phyloP scores from a whole-genome alignment of 2,329 filamentous ascomycete genomes.

The Tolypocladium guangdongense region DNA sequence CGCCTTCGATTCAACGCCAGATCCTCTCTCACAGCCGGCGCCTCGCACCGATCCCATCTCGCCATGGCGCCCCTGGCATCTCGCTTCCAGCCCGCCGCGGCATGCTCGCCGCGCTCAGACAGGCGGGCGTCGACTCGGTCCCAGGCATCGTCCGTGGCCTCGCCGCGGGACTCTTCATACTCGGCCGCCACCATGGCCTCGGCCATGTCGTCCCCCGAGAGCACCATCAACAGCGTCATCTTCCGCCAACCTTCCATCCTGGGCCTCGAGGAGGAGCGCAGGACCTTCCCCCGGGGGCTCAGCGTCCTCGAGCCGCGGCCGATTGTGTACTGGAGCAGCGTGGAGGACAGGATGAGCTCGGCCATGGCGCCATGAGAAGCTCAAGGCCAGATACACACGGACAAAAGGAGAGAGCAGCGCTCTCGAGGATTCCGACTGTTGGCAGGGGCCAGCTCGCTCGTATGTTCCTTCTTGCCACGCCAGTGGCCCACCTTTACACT shows the following conservation, averaged over 20 bases:
- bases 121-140: slow-evolving; percentile 32
- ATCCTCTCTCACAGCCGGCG: background rate
- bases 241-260: slow-evolving; percentile 45
- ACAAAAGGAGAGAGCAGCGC: background rate
- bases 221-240: slow-evolving; percentile 48
- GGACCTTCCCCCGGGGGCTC: slow-evolving; percentile 40
- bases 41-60: background rate
- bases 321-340: slow-evolving; percentile 51
- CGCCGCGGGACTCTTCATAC: slow-evolving; percentile 16
- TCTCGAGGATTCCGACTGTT: background rate
- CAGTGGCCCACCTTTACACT: background rate
- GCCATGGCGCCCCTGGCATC: background rate
- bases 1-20: background rate
- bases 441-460: background rate
- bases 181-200: slow-evolving; percentile 31
- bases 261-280: slow-evolving; percentile 47
- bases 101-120: background rate
- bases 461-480: background rate
- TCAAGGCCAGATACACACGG: too few relatives aligned
- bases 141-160: slow-evolving; percentile 33
- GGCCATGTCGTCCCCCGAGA: slow-evolving; percentile 33
- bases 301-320: slow-evolving; percentile 50
- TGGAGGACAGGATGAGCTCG: slow-evolving; percentile 47
- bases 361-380: background rate
- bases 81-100: background rate